Conservation (phyloP, 768 basidiomycete genomes). For the Lactarius trivialis region DNA sequence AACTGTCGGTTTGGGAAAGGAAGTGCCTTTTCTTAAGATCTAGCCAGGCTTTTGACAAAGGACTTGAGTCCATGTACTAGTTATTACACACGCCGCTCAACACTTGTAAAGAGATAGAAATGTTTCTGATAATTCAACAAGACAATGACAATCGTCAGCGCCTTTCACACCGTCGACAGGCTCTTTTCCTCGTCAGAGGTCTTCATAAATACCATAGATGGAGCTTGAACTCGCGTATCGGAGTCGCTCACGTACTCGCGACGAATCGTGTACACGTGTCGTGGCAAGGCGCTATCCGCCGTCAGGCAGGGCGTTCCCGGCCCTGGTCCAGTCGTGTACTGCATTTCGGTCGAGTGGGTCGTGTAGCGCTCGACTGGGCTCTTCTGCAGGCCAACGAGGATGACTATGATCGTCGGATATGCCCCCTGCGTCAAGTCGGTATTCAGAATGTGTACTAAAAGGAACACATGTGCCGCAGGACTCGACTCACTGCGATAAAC, state of each 20-base stretch:
- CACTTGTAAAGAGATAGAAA: too few species aligned
- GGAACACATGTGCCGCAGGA: background rate
- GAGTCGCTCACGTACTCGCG: conserved; percentile 2
- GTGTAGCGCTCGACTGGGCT: conserved; percentile 11
- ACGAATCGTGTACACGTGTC: background rate
- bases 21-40: too few species aligned
- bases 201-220: conserved; percentile 2
- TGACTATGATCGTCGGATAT: conserved; percentile 13
- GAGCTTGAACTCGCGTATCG: background rate
- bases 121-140: too few species aligned
- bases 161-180: background rate
- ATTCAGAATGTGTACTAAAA: background rate
- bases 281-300: background rate
- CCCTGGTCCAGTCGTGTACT: background rate
- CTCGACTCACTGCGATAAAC: conserved; percentile 10
- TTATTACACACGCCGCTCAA: too few species aligned
- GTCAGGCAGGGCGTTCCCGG: background rate
- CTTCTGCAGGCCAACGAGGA: conserved; percentile 17
- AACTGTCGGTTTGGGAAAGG: too few species aligned
- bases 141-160: too few species aligned
- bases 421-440: background rate
- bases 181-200: conserved; percentile 6
- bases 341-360: conserved; percentile 2
- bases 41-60: too few species aligned
- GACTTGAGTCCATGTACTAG: too few species aligned